Evolutionary conservation across 2,329 filamentous ascomycete genomes (phyloP).

Genomic region (Huntiella bhutanensis): DNA sequence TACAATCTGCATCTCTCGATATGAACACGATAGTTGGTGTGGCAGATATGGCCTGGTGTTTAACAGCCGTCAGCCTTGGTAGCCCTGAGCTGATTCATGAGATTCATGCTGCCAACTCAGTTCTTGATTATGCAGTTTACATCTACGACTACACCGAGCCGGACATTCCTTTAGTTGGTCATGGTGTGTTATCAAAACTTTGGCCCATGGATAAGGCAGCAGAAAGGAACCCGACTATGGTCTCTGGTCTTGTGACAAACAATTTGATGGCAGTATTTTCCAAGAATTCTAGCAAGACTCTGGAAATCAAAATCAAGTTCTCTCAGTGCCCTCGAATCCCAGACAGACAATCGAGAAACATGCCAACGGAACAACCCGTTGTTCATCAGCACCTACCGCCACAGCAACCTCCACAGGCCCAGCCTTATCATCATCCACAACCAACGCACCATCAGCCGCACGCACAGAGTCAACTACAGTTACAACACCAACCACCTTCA

Average conservation of each 20-base stretch:
- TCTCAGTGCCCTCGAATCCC: constrained; percentile 31
- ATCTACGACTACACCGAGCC: constrained; percentile 92
- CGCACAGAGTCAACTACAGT: neutral
- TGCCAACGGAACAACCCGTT: too few species aligned
- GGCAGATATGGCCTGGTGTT: constrained; percentile 69
- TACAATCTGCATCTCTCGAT: constrained; percentile 67
- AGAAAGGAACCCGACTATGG: constrained; percentile 31
- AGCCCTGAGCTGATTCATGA: constrained; percentile 56
- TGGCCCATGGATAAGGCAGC: constrained; percentile 23
- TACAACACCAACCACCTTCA: constrained; percentile 24
- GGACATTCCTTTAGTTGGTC: constrained; percentile 79
- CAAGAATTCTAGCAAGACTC: constrained; percentile 64
- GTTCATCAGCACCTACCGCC: too few species aligned
- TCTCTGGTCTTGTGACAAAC: constrained; percentile 79
- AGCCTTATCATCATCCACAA: too few species aligned
- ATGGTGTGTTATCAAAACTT: constrained; percentile 82
- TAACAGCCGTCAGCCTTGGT: constrained; percentile 56
- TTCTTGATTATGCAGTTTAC: constrained; percentile 84
- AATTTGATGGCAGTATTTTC: constrained; percentile 72
- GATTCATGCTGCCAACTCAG: constrained; percentile 32
- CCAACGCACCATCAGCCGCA: too few species aligned
- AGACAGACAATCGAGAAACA: too few species aligned
- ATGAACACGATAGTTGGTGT: constrained; percentile 68
- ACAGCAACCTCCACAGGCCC: too few species aligned
- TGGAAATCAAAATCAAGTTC: constrained; percentile 83